Evolutionary conservation across 1,284 basidiomycete genomes (phyloP), one percentile per base, ranked within the genome.

Genomic region (Moesziomyces sp.): DNA sequence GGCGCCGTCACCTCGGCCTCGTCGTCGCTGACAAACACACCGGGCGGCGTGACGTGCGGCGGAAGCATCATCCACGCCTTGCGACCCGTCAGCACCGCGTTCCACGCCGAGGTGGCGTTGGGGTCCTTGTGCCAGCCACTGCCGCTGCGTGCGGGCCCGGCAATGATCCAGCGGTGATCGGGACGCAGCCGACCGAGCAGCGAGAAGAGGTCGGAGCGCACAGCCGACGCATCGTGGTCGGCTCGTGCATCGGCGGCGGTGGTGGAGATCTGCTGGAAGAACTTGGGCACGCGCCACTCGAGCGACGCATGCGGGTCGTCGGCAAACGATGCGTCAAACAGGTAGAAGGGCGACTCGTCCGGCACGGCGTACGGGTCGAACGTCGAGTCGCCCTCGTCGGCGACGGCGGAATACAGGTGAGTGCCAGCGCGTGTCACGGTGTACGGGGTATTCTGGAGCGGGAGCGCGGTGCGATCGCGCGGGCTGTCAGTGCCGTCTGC

Each of bases 11-110:
- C 84, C 50, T 85, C 82, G 18, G 78, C 76, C 55, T 84, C 78
- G 55, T 85, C 84, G 34, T 79, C 77, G 46, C 77, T 79, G 1
- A 86, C 85, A 47, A 82, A 84, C 3, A 87, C 84, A 5, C 86
- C 86, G 0, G 86, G 86, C 2, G 86, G 86, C 10, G 77, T 74
- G 30, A 81, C 53, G 42, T 85, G 70, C 2, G 85, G 84, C 18
- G 85, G 85, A 23, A 86, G 84, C 64, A 86, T 78, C 56, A 86
- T 79, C 86, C 86, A 86, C 3, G 81, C 80, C 63, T 86, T 86
- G 2, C 66, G 42, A 16, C 85, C 85, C 14, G 61, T 74, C 13
- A 85, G 69, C n/a, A 86, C 83, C 3, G 86, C 85, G 59, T 86
- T 86, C 85, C 85, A 86, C 3, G 86, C 86, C 11, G 82, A 84